A percentile compares a stretch with the other conserved stretches of the same genome.
phyloP scores from a whole-genome alignment of 768 basidiomycete genomes.

The Sarcomyxa edulis region DNA sequence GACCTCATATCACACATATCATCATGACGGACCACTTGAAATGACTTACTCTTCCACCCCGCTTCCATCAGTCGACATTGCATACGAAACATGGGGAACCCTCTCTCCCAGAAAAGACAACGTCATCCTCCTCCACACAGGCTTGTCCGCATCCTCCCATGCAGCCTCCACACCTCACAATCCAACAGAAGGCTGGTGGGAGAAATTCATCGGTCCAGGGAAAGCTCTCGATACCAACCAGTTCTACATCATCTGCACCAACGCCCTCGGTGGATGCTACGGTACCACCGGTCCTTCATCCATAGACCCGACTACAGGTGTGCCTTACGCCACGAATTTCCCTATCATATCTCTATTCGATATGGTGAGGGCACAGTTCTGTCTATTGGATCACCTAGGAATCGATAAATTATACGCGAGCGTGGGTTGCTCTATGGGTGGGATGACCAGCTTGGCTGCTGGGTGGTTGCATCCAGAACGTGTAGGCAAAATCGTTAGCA shows the following conservation, averaged over 20 bases:
- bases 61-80: constrained; percentile 75
- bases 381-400: constrained; percentile 76
- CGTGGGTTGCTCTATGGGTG: constrained; percentile 96
- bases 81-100: constrained; percentile 98
- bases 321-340: constrained; percentile 85
- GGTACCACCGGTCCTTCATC: constrained; percentile 95
- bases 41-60: constrained; percentile 49
- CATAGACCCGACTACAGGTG: constrained; percentile 58
- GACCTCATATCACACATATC: constrained; percentile 64
- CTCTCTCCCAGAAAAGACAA: constrained; percentile 77
- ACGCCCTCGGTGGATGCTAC: constrained; percentile 96
- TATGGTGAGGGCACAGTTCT: constrained; percentile 94
- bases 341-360: constrained; percentile 93
- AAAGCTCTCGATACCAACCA: constrained; percentile 89
- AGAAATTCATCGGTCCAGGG: constrained; percentile 95
- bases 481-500: constrained; percentile 87
- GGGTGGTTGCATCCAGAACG: constrained; percentile 88
- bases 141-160: constrained; percentile 93
- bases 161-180: constrained; percentile 79
- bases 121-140: constrained; percentile 92
- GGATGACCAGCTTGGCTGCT: constrained; percentile 96
- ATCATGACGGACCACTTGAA: constrained; percentile 54
- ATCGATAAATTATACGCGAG: constrained; percentile 87
- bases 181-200: constrained; percentile 93
- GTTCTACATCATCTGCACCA: constrained; percentile 93